These are phyloP conservation scores for Nemania sp. DNA, from an alignment of 2,329 filamentous ascomycete species.

Conservation along the genomic window DNA sequence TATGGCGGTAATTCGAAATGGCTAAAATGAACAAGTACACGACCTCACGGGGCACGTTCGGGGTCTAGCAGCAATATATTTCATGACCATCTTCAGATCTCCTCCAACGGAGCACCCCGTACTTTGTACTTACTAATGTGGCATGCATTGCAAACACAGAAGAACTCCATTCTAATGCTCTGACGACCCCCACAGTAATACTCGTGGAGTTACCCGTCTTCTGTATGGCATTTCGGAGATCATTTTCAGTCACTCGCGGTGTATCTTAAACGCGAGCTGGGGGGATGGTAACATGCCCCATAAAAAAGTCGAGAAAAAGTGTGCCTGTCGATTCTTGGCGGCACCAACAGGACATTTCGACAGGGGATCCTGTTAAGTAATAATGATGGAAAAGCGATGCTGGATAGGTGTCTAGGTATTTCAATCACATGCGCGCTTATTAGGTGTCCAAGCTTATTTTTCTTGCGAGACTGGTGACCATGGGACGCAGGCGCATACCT, in stretches of 20 bases:
- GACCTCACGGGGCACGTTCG: slow-evolving; percentile 6
- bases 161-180: slow-evolving; percentile 6
- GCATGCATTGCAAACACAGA: slow-evolving; percentile 15
- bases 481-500: not conserved
- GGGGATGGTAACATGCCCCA: slow-evolving; percentile 20
- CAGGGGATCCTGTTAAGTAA: slow-evolving; percentile 23
- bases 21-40: slow-evolving; percentile 18
- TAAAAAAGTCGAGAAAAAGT: slow-evolving; percentile 13
- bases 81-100: slow-evolving; percentile 9
- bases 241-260: slow-evolving; percentile 10
- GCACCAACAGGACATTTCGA: slow-evolving; percentile 12
- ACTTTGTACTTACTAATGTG: slow-evolving; percentile 26
- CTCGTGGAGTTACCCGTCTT: slow-evolving; percentile 9
- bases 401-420: slow-evolving; percentile 2
- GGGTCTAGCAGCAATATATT: slow-evolving; percentile 24
- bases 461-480: slow-evolving; percentile 17
- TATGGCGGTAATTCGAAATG: slow-evolving; percentile 19
- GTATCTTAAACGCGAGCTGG: slow-evolving; percentile 11
- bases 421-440: slow-evolving; percentile 18
- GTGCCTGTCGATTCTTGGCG: slow-evolving; percentile 22
- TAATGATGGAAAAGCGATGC: slow-evolving; percentile 23
- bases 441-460: slow-evolving; percentile 17
- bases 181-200: slow-evolving; percentile 15
- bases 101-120: slow-evolving; percentile 23
- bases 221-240: slow-evolving; percentile 4